phyloP scores from a whole-genome alignment of 1,139 yeast species.

The Wickerhamomyces sp. region DNA sequence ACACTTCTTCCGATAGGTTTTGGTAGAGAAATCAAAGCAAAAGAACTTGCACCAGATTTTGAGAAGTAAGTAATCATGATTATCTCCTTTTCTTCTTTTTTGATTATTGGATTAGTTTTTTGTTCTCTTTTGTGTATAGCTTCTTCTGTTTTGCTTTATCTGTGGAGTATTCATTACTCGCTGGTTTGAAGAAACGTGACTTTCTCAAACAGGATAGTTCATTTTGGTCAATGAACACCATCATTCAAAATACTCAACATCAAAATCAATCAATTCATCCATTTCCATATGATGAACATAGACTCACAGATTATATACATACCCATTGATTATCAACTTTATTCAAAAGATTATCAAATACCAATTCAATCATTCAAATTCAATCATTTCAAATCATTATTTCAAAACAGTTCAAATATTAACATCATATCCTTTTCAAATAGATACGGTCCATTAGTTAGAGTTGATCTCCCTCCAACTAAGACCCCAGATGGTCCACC shows the following conservation, averaged over 20 bases:
- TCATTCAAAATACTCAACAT: no score
- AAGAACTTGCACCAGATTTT: slow-evolving; percentile 62
- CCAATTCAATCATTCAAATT: slow-evolving; percentile 1
- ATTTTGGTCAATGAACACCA: no score
- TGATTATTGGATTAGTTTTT: slow-evolving; percentile 2
- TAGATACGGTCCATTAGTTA: slow-evolving; percentile 58
- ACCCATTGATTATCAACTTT: no score
- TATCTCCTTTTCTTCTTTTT: not conserved
- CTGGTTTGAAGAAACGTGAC: no score
- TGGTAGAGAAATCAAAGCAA: slow-evolving; percentile 53
- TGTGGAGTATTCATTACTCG: not conserved
- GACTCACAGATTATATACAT: no score
- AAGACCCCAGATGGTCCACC: slow-evolving; percentile 58
- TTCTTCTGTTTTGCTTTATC: not conserved
- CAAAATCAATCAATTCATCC: no score
- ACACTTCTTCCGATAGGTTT: slow-evolving; percentile 38
- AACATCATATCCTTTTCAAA: slow-evolving; percentile 10
- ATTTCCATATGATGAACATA: no score
- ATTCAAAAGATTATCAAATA: not conserved
- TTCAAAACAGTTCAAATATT: slow-evolving; percentile 6
- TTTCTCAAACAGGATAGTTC: no score
- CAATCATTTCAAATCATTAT: not conserved
- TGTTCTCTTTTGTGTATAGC: not conserved
- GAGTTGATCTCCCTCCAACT: slow-evolving; percentile 70
- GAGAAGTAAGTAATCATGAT: slow-evolving; percentile 48